These are phyloP conservation scores for Thalassia testudinum DNA, from an alignment of 116 monocot species.

Conservation along the genomic window DNA sequence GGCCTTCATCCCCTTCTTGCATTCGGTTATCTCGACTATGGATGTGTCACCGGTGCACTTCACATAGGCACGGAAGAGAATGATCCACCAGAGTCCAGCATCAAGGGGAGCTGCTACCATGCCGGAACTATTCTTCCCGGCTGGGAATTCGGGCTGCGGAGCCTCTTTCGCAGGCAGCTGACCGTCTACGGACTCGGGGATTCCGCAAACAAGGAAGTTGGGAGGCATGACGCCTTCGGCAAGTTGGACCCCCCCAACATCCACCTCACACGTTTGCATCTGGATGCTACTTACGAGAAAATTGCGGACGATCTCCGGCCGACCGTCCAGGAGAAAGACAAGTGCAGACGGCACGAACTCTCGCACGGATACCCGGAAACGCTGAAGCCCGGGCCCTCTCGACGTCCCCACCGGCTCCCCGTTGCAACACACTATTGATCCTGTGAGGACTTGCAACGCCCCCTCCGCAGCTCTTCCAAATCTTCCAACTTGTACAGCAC, in stretches of 20 bases:
- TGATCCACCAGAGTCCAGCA: conserved; percentile 29
- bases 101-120: conserved; percentile 22
- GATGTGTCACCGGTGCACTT: conserved; percentile 20
- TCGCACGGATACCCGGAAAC: conserved; percentile 22
- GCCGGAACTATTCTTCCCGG: conserved; percentile 16
- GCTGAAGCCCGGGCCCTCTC: no score
- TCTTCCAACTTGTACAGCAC: no score
- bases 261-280: conserved; percentile 20
- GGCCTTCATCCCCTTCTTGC: conserved; percentile 18
- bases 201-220: conserved; percentile 18
- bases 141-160: no score
- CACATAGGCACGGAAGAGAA: conserved; percentile 19
- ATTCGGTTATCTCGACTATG: conserved; percentile 16
- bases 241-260: conserved; percentile 16
- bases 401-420: no score
- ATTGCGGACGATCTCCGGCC: conserved; percentile 14
- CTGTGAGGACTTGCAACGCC: no score
- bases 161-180: conserved; percentile 10
- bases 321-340: conserved; percentile 23
- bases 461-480: no score
- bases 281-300: conserved; percentile 20
- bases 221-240: conserved; percentile 29
- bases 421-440: no score
- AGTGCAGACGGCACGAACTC: conserved; percentile 26
- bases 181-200: conserved; percentile 11